Percentiles rank a stretch among this genome's conserved stretches.
These are phyloP conservation scores for Rhynchosporium secalis DNA, from an alignment of 2,329 filamentous ascomycete genomes.

Conservation along the genomic window DNA sequence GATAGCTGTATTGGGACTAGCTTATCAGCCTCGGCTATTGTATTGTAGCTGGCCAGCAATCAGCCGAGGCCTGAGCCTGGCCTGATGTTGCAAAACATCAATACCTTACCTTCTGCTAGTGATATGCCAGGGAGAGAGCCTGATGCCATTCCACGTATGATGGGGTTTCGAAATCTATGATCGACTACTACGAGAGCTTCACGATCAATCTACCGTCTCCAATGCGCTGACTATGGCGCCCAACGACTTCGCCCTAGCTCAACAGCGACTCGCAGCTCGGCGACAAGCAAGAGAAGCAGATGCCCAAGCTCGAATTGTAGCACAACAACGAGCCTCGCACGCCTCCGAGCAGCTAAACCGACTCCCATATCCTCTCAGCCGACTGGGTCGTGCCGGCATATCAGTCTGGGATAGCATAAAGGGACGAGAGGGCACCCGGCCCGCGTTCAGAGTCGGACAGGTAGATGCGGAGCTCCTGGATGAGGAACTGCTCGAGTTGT, in stretches of 20 bases:
- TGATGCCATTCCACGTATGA: slow-evolving; percentile 4
- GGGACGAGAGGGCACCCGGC: slow-evolving; percentile 75
- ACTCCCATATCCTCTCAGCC: slow-evolving; percentile 63
- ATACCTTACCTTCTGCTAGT: not conserved
- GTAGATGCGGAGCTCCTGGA: slow-evolving; percentile 94
- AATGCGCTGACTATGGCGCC: slow-evolving; percentile 37
- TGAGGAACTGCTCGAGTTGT: slow-evolving; percentile 82
- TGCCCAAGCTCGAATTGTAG: slow-evolving; percentile 55
- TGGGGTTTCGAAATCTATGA: slow-evolving; percentile 42
- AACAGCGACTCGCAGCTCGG: slow-evolving; percentile 80
- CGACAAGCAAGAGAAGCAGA: slow-evolving; percentile 73
- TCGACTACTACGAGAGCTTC: slow-evolving; percentile 38
- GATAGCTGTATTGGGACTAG: not conserved
- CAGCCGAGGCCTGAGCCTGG: not conserved
- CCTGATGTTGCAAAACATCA: not conserved
- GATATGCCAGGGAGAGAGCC: not conserved
- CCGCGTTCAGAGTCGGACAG: slow-evolving; percentile 90
- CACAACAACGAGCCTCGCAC: slow-evolving; percentile 53
- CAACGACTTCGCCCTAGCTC: slow-evolving; percentile 74
- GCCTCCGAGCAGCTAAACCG: slow-evolving; percentile 56
- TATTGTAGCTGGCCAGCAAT: not conserved
- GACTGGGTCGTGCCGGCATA: slow-evolving; percentile 50
- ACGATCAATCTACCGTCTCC: slow-evolving; percentile 32
- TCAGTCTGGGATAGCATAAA: slow-evolving; percentile 69
- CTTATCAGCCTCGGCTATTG: no score